These are phyloP conservation scores for Pseudocercospora fijiensis DNA, from an alignment of 2,329 filamentous ascomycete genomes.

Conservation along the genomic window DNA sequence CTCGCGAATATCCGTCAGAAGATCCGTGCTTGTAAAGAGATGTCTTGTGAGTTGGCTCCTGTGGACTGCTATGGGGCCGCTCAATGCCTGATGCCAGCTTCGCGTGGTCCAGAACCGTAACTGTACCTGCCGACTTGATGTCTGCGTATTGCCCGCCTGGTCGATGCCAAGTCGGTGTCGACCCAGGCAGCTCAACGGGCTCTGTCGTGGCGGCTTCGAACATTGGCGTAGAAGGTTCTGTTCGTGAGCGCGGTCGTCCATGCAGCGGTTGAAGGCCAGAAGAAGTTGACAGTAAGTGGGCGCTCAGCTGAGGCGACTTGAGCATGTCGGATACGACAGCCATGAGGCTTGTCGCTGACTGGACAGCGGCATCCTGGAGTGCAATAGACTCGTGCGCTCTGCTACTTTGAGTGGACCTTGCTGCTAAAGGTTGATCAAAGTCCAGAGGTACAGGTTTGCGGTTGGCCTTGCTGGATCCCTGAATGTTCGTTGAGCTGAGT, in stretches of 20 bases:
- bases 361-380: conserved; percentile 36
- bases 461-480: conserved; percentile 24
- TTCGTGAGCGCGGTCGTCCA: conserved; percentile 43
- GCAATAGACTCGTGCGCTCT: conserved; percentile 29
- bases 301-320: conserved; percentile 41
- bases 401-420: conserved; percentile 12
- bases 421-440: conserved; percentile 21
- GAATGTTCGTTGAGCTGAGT: background rate
- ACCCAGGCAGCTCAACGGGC: conserved; percentile 34
- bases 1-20: conserved; percentile 11
- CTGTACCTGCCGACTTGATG: background rate
- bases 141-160: conserved; percentile 7
- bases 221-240: conserved; percentile 42
- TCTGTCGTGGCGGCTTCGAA: conserved; percentile 28
- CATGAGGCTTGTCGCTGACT: conserved; percentile 40
- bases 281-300: conserved; percentile 30
- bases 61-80: conserved; percentile 28
- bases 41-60: conserved; percentile 18
- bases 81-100: conserved; percentile 20
- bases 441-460: conserved; percentile 32
- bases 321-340: conserved; percentile 46
- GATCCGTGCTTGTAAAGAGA: background rate
- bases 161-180: conserved; percentile 16
- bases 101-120: background rate
- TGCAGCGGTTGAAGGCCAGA: conserved; percentile 39